Evolutionary conservation across 495 filamentous ascomycete genomes (phyloP), one percentile per base, ranked within the genome.

Genomic region (Mytilinidion resinicola): DNA sequence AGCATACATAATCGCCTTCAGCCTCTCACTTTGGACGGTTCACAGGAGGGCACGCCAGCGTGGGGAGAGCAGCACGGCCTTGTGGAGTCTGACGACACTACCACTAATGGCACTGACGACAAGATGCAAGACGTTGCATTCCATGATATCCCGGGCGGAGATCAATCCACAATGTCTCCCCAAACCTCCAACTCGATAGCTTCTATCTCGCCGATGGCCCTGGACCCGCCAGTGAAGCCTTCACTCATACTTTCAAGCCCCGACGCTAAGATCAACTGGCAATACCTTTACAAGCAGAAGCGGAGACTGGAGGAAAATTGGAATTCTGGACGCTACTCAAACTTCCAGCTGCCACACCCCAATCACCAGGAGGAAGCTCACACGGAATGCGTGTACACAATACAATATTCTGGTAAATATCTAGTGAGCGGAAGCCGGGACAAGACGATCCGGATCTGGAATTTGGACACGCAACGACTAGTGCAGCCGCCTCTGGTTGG

Each of bases 381-480:
- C 64, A 76, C 73, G 9, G 93, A 98, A 66, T 97, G 92, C 69
- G 91, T 98, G 38, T 98, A 98, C 74, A 91, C 89, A 7, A 85
- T 98, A 34, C 91, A 97, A 67, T 95, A 88, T 66, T 84, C 84
- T 42, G 77, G 86, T 0, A 85, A 88, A 46, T 95, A 86, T 70
- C 82, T 99, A 11, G 92, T 97, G 49, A 96, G 90, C 66, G 93
- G 95, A 25, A 96, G 91, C 65, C 80, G 93, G 39, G 93, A 99
- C 62, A 85, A 78, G 47, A 90, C 90, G 0, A 74, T 97, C 46
- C 85, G 95, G 42, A 85, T 96, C 20, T 99, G 93, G 93, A 82
- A 96, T 68, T 69, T 97, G 57, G 81, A 88, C 12, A 93, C 89
- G 0, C 82, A 86, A 60, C 82, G 93, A 46, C 77, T 96, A 30